Conservation (phyloP, 2,329 filamentous ascomycete genomes). For the Clarireedia sp. region DNA sequence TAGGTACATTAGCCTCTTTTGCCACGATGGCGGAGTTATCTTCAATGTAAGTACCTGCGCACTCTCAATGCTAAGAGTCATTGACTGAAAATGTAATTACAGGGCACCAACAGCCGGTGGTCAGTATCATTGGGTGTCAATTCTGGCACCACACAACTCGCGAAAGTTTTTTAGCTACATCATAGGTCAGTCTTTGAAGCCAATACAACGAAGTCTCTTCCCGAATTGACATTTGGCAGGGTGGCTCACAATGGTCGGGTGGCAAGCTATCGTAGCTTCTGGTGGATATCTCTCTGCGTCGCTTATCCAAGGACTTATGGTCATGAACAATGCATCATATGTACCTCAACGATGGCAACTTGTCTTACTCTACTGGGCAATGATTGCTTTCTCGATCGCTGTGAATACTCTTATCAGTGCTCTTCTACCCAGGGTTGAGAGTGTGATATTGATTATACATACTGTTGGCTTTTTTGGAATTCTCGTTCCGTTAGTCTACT, state of each 20-base stretch:
- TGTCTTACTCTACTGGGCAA: conserved; percentile 35
- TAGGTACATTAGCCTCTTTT: conserved; percentile 20
- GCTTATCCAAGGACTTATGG: conserved; percentile 36
- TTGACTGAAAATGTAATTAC: conserved; percentile 13
- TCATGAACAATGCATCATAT: conserved; percentile 30
- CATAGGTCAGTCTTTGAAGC: conserved; percentile 29
- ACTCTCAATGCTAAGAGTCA: not conserved
- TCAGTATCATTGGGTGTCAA: conserved; percentile 50
- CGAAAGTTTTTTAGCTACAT: conserved; percentile 48
- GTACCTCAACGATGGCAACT: conserved; percentile 33
- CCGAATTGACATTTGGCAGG: conserved; percentile 24
- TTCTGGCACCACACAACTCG: conserved; percentile 38
- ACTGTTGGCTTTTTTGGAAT: conserved; percentile 37
- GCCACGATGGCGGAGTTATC: conserved; percentile 19
- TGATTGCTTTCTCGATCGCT: conserved; percentile 32
- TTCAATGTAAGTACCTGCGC: conserved; percentile 17
- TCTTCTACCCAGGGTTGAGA: conserved; percentile 35
- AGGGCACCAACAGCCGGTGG: conserved; percentile 47
- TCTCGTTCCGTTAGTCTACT: conserved; percentile 31
- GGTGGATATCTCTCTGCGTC: conserved; percentile 35
- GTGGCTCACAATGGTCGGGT: conserved; percentile 38
- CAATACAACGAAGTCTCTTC: not conserved
- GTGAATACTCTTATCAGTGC: conserved; percentile 35
- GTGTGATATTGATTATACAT: conserved; percentile 36
- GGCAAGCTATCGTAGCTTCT: conserved; percentile 36